Evolutionary conservation across 2,329 filamentous ascomycete genomes (phyloP), one percentile per base, ranked within the genome.

Genomic region (Fusarium pseudoanthophilum): DNA sequence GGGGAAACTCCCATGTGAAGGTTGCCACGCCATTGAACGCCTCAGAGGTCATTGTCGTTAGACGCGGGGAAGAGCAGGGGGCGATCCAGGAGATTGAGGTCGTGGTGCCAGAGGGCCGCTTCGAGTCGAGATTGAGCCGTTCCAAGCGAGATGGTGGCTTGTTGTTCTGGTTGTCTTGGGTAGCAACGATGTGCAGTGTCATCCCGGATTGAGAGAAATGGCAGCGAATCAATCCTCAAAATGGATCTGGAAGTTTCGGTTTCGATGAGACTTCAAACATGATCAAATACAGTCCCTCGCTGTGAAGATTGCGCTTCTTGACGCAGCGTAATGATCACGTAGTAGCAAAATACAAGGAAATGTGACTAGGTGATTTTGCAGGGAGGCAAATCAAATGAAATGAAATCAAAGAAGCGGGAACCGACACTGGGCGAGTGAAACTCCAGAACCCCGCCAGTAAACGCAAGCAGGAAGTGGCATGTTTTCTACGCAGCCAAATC

Each of bases 21-120:
- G 55, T 61, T 61, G 71, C 61, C 53, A 73, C 49, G 62, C 67
- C 57, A 71, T 56, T 24, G 59, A 53, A 71, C 59, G 67, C 71
- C 71, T 55, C 67, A 73, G 62, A 71, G 18, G 62, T 74, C 71
- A 71, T 64, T 56, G 46, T 71, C 49, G 40, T 57, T 57, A 20
- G 26, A n/a, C n/a, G 34, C 28, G 18, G 40, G 18, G 52, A 21
- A 21, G 51, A 60, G 57, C 62, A 48, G 34, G 63, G 53, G 52
- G 48, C 21, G 42, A 26, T 24, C 43, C 48, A 67, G 36, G 37
- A 51, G 34, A 55, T 49, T 30, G 49, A 53, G 49, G 34, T 21
- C 20, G 13, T 43, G 34, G 30, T 37, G 42, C 40, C 30, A 45
- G 51, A 43, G 36, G 60, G 26, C 48, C 26, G 36, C 37, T 51